A percentile compares a stretch with the other conserved stretches of the same genome.
These are phyloP conservation scores for Aspergillus brasiliensis DNA, from an alignment of 2,329 filamentous ascomycete species.

Conservation along the genomic window DNA sequence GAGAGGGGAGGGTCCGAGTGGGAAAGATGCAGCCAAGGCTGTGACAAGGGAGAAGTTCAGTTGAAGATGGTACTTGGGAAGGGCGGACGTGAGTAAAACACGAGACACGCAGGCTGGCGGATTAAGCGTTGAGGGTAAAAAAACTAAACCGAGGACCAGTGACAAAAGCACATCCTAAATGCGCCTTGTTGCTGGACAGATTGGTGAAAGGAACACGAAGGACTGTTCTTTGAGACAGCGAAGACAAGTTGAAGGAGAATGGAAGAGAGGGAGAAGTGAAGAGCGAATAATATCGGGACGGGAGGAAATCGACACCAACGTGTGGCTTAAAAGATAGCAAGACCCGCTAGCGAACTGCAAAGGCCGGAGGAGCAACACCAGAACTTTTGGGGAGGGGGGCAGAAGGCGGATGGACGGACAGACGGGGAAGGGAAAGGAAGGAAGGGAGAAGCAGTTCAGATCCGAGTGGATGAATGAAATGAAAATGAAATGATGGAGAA, in stretches of 20 bases:
- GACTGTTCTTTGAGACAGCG: not conserved
- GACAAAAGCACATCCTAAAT: constrained; percentile 15
- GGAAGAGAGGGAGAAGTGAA: constrained; percentile 14
- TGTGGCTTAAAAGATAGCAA: constrained; percentile 28
- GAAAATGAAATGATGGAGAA: constrained; percentile 5
- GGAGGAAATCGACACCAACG: constrained; percentile 28
- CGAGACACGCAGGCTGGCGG: constrained; percentile 3
- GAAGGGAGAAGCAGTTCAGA: constrained; percentile 2
- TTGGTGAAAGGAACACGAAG: not conserved
- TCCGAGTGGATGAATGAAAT: constrained; percentile 1
- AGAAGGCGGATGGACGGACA: constrained; percentile 6
- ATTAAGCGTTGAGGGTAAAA: constrained; percentile 9
- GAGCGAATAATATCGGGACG: constrained; percentile 19
- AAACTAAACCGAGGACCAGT: constrained; percentile 19
- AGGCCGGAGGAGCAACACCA: constrained; percentile 10
- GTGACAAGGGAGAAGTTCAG: constrained; percentile 10
- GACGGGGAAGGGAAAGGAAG: not conserved
- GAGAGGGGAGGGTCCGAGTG: constrained; percentile 10
- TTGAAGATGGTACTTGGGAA: constrained; percentile 4
- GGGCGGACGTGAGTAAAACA: constrained; percentile 8
- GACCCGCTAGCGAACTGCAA: constrained; percentile 28
- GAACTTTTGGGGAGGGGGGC: not conserved
- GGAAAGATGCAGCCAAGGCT: constrained; percentile 15
- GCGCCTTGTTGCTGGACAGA: constrained; percentile 4
- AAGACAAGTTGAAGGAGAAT: constrained; percentile 8